Evolutionary conservation across 352 stramenopile species (phyloP), one percentile per base, ranked within the genome.

Genomic region (Phytophthora pini): DNA sequence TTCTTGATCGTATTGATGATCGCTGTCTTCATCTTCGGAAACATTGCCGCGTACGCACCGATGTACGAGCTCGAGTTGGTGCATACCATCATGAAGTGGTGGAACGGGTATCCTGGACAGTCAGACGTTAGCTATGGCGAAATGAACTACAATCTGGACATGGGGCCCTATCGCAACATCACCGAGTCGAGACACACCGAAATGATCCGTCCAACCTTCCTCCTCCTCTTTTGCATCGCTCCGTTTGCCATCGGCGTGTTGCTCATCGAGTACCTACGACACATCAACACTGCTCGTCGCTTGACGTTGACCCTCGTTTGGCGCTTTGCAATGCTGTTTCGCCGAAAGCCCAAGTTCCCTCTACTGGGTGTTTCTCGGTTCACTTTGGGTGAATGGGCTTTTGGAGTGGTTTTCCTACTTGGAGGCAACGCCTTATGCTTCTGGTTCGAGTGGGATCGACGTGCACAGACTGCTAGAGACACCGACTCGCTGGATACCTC

Each of bases 141-240:
- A 43, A 43, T 43, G 38, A 43, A 43, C 38, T 43, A 43, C 38
- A 43, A 43, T 11, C n/a, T 43, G 38, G 38, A 43, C 15, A 43
- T 43, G 38, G 38, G 38, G 13, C 38, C 38, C 13, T 43, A 43
- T 11, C 38, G 38, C 38, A 43, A 43, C 15, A 43, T 43, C 13
- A 43, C 38, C 38, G 38, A 43, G 38, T 43, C 38, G 38, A 20
- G 38, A 43, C 38, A 43, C 38, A 43, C 38, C 13, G 38, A 43
- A 17, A 43, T 43, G 38, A 43, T 43, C 15, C 38, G 38, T 20
- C 38, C 38, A n/a, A 43, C 38, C n/a, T 43, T 43, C 38, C 38
- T 43, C 15, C 8, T 43, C 15, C 4, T 43, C 38, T 43, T 43
- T 20, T 43, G 38, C 13, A 43, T 43, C 38, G 38, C n/a, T 1